Evolutionary conservation across 2,329 filamentous ascomycete species (phyloP).

Genomic region (Aspergillus sp.): DNA sequence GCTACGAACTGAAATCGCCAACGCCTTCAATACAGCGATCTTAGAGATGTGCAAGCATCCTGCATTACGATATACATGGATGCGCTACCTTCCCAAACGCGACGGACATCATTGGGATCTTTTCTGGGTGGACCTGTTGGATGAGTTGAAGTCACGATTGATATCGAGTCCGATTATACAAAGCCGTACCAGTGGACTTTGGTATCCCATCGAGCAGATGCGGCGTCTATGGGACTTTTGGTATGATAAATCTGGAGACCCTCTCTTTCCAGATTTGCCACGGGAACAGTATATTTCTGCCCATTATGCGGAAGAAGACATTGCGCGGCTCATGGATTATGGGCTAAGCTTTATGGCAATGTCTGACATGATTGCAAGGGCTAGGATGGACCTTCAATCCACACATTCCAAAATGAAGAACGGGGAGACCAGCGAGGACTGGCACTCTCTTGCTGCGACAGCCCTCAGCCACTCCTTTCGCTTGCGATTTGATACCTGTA

Average conservation of each 20-base stretch:
- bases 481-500: background rate
- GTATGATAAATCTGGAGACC: conserved; percentile 10
- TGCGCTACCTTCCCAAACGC: conserved; percentile 47
- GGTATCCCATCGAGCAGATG: conserved; percentile 5
- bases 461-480: background rate
- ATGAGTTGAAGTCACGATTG: background rate
- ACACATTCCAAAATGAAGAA: conserved; percentile 5
- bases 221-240: background rate
- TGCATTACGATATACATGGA: conserved; percentile 48
- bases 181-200: background rate
- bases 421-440: conserved; percentile 2
- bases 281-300: conserved; percentile 10
- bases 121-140: conserved; percentile 11
- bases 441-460: conserved; percentile 13
- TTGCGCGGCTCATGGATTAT: conserved; percentile 1
- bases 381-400: background rate
- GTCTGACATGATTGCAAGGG: background rate
- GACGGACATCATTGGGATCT: background rate
- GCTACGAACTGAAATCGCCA: conserved; percentile 40
- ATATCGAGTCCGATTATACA: background rate
- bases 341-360: conserved; percentile 1
- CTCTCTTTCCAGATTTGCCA: conserved; percentile 6
- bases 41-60: conserved; percentile 43
- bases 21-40: conserved; percentile 44
- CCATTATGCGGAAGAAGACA: conserved; percentile 1